phyloP scores from a whole-genome alignment of 768 basidiomycete species.

The Auriculariales sp. region DNA sequence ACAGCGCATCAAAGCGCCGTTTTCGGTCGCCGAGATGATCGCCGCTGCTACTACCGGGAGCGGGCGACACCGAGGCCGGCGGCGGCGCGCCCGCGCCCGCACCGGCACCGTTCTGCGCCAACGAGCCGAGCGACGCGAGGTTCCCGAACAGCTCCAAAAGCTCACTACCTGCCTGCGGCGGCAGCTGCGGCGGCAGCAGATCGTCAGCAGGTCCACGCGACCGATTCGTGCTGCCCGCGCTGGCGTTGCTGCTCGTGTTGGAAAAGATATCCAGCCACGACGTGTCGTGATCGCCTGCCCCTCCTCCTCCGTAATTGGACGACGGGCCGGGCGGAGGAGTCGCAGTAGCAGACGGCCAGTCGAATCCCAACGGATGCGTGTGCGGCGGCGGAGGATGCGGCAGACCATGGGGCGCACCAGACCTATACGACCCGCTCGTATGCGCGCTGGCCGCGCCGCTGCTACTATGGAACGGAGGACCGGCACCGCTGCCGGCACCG shows the following conservation, averaged over 20 bases:
- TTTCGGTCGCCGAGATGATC: too few species aligned
- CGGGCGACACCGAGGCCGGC: too few species aligned
- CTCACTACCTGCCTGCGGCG: not conserved
- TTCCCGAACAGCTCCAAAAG: not conserved
- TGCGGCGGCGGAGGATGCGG: not conserved
- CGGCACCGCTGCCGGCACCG: not conserved
- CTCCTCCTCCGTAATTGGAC: too few species aligned
- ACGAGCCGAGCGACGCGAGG: not conserved
- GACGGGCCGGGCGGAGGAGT: not conserved
- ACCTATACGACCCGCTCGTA: too few species aligned
- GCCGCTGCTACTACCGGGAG: too few species aligned
- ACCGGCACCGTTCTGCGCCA: too few species aligned
- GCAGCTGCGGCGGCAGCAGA: not conserved
- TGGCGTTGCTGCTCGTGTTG: not conserved
- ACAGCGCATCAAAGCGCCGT: too few species aligned
- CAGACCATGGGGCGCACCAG: too few species aligned
- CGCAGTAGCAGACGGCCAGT: not conserved
- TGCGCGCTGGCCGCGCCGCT: too few species aligned
- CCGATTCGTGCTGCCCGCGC: not conserved
- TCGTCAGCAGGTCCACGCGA: not conserved
- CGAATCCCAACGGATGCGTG: not conserved
- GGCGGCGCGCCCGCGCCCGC: too few species aligned
- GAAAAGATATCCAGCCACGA: not conserved
- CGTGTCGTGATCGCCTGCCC: not conserved
- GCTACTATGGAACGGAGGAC: too few species aligned